Evolutionary conservation across 2,329 filamentous ascomycete species (phyloP).

Genomic region (Trichoderma afroharzianum): DNA sequence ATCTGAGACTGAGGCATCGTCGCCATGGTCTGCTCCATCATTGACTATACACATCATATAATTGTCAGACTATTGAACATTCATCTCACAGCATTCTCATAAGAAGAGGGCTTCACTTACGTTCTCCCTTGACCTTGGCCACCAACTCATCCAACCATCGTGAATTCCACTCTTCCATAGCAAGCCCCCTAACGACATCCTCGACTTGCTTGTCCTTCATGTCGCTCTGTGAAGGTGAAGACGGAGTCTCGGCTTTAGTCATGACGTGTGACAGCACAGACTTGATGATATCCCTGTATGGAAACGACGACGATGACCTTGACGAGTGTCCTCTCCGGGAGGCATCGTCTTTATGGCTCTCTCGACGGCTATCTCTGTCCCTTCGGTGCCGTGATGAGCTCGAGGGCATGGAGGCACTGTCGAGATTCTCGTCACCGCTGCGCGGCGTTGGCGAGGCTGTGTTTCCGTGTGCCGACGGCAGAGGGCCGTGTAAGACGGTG

Average conservation of each 20-base stretch:
- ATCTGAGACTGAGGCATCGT: not conserved
- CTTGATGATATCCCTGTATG: slow-evolving; percentile 1
- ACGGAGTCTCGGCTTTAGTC: not conserved
- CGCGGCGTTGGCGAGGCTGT: slow-evolving; percentile 10
- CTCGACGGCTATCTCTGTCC: not conserved
- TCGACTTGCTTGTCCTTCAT: slow-evolving; percentile 20
- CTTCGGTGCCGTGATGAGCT: not conserved
- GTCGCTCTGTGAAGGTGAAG: not conserved
- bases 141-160: slow-evolving; percentile 19
- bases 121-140: slow-evolving; percentile 14
- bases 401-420: not conserved
- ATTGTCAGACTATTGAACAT: not conserved
- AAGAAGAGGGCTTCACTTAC: not conserved
- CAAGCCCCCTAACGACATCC: slow-evolving; percentile 19
- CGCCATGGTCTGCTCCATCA: not conserved
- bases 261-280: slow-evolving; percentile 9
- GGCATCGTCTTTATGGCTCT: not conserved
- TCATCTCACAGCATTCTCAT: not conserved
- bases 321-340: not conserved
- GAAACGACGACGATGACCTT: not conserved
- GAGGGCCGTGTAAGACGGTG: slow-evolving; percentile 11
- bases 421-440: slow-evolving; percentile 6
- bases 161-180: slow-evolving; percentile 17
- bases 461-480: slow-evolving; percentile 9
- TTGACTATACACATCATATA: not conserved